phyloP scores from a whole-genome alignment of 2,329 filamentous ascomycete species.

The Paecilomyces sp. region DNA sequence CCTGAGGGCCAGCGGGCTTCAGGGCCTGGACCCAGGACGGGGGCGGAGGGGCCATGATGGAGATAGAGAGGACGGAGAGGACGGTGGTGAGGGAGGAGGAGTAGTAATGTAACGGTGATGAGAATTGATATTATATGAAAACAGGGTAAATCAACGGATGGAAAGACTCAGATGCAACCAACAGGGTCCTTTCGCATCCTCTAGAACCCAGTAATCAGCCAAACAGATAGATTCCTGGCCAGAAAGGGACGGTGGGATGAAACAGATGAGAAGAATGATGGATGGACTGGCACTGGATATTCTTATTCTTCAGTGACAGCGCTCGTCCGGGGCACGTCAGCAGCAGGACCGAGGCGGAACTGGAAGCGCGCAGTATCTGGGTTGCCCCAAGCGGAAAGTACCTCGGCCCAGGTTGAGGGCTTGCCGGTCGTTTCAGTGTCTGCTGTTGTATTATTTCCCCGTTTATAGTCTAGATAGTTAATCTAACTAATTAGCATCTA shows the following conservation, averaged over 20 bases:
- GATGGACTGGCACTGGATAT: no score
- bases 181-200: not conserved
- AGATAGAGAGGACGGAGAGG: not conserved
- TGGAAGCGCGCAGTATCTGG: no score
- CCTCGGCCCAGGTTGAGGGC: not conserved
- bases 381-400: not conserved
- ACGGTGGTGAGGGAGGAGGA: not conserved
- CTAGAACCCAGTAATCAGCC: not conserved
- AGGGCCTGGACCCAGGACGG: slow-evolving; percentile 62
- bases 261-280: no score
- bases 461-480: no score
- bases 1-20: slow-evolving; percentile 60
- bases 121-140: no score
- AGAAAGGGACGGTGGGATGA: not conserved
- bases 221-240: no score
- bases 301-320: not conserved
- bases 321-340: not conserved
- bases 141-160: not conserved
- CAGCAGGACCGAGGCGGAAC: not conserved
- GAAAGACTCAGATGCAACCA: not conserved
- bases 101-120: no score
- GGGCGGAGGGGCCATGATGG: slow-evolving; percentile 33
- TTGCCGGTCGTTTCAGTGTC: no score
- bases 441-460: no score
- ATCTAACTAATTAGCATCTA: no score